Base-by-base conservation (phyloP, 176 grass and related monocot genomes). In the Tillandsia leiboldiana region DNA sequence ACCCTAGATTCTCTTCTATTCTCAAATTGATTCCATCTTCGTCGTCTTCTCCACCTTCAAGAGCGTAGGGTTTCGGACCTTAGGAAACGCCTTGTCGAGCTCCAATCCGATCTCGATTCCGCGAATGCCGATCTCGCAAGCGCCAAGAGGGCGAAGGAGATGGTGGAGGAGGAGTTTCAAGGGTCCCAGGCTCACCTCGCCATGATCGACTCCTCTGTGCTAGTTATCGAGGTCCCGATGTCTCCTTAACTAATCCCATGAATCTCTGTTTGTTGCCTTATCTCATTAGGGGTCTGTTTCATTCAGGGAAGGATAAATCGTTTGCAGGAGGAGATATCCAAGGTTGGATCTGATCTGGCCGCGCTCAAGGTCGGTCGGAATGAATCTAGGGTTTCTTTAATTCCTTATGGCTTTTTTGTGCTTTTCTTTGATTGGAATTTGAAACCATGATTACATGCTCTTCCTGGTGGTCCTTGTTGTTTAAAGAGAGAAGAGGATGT, bases 1-100 rank as follows among this genome's bases (percentile, higher is more conserved):
- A 12, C 50, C 22, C 4, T 27, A 29, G 72, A 70, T 56, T 33
- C 70, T 58, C 64, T 50, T 12, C 20, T 50, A 8, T 12, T 17
- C 68, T 12, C 49, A 7, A 10, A 7, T 17, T 1, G 73, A 11
- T 13, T 15, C 10, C 50, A 3, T 1, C 48, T 63, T 47, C 28
- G 15, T 74, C 52, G 13, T 68, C 65, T 0, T 42, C 8, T 27
- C 49, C 27, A 8, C 26, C 29, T 53, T 72, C 10, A 9, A 72
- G 88, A 91, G 72, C 78, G 81, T 3, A 82, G 83, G 70, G 83
- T 87, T 28, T 82, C 73, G 11, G 85, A 88, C 70, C 83, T 91
- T 49, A 88, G 50, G 80, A 80, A 82, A 49, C 83, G 85, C 51
- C 11, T 89, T 28, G 70, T 74, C 15, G 78, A 89, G 12, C 23